phyloP scores from a whole-genome alignment of 2,329 filamentous ascomycete genomes.

The Arthrobotrys entomopaga region DNA sequence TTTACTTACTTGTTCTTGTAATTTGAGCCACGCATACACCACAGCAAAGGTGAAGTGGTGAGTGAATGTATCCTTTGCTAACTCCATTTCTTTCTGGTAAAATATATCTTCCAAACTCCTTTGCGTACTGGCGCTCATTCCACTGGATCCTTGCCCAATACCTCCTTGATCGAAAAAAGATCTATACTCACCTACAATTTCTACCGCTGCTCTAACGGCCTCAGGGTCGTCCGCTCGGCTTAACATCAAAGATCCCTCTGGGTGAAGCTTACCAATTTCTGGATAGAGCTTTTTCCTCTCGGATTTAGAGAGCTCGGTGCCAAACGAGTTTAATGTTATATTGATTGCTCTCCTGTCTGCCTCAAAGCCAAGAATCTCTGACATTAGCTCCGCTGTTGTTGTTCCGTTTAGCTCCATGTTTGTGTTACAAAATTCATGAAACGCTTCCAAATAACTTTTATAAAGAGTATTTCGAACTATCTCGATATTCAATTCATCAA shows the following conservation, averaged over 20 bases:
- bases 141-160: slow-evolving; percentile 76
- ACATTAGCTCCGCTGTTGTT: slow-evolving; percentile 93
- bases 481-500: slow-evolving; percentile 99
- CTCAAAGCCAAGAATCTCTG: slow-evolving; percentile 94
- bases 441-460: slow-evolving; percentile 99
- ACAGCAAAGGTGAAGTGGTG: slow-evolving; percentile 94
- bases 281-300: slow-evolving; percentile 98
- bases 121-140: slow-evolving; percentile 77
- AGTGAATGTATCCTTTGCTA: slow-evolving; percentile 93
- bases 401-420: slow-evolving; percentile 86
- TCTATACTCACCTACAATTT: slow-evolving; percentile 93
- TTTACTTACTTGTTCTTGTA: slow-evolving; percentile 86
- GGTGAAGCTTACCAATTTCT: slow-evolving; percentile 87
- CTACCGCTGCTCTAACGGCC: slow-evolving; percentile 90
- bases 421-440: slow-evolving; percentile 91
- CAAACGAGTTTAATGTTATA: slow-evolving; percentile 98
- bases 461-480: slow-evolving; percentile 98
- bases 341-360: slow-evolving; percentile 97
- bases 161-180: slow-evolving; percentile 93
- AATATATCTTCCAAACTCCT: slow-evolving; percentile 97
- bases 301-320: slow-evolving; percentile 90
- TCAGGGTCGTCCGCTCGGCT: slow-evolving; percentile 94
- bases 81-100: slow-evolving; percentile 99
- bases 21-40: slow-evolving; percentile 97
- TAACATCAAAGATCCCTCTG: slow-evolving; percentile 93